Conservation (phyloP, 352 stramenopile species). For the Phytophthora sp. region DNA sequence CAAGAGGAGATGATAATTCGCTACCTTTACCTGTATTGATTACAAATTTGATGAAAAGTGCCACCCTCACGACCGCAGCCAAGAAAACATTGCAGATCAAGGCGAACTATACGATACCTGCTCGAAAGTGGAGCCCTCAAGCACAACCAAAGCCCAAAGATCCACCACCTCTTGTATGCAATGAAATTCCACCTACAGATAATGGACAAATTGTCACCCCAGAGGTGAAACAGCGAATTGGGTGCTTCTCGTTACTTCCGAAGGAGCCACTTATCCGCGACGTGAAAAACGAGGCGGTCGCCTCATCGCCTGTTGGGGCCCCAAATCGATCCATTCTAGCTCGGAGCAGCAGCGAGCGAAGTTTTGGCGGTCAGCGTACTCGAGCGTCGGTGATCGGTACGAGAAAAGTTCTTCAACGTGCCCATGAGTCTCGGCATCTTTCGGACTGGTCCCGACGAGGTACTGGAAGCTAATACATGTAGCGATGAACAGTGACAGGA, state of each 20-base stretch:
- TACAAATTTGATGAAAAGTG: constrained; percentile 67
- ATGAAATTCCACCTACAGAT: constrained; percentile 65
- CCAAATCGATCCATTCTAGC: constrained; percentile 16
- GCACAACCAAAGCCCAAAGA: constrained; percentile 51
- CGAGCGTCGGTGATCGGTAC: constrained; percentile 24
- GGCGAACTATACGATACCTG: constrained; percentile 63
- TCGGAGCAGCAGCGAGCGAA: constrained; percentile 24
- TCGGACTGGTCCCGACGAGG: constrained; percentile 2
- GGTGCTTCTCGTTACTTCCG: constrained; percentile 39
- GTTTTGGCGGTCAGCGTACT: constrained; percentile 13
- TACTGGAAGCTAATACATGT: background rate
- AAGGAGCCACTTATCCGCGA: constrained; percentile 64
- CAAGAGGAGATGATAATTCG: constrained; percentile 40
- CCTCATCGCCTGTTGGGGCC: background rate
- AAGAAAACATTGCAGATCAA: constrained; percentile 79
- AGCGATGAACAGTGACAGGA: too few relatives aligned
- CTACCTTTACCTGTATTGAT: constrained; percentile 52
- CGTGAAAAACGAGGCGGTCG: constrained; percentile 36
- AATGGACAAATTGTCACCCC: constrained; percentile 53
- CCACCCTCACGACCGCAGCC: constrained; percentile 43
- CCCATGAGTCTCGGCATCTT: constrained; percentile 26
- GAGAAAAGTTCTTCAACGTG: constrained; percentile 28
- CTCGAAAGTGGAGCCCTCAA: constrained; percentile 65
- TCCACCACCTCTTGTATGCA: constrained; percentile 58
- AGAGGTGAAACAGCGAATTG: constrained; percentile 60